Percentiles rank a stretch among this genome's conserved stretches.
Conservation (phyloP, 2,329 filamentous ascomycete genomes). For the Biscogniauxia marginata region DNA sequence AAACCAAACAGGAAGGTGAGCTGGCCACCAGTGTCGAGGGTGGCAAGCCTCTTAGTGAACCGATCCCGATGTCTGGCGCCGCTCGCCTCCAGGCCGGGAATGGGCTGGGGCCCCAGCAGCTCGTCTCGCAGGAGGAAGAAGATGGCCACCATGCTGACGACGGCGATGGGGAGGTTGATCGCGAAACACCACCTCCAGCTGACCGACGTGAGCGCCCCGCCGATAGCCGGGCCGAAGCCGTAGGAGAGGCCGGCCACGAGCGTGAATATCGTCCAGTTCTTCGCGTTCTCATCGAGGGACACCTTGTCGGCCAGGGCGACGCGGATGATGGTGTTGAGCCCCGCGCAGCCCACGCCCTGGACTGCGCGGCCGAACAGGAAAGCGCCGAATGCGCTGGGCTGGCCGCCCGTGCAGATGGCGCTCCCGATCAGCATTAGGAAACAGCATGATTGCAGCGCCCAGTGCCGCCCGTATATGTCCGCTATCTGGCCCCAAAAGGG, state of each 20-base stretch:
- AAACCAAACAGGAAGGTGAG: constrained; percentile 55
- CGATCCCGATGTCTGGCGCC: constrained; percentile 15
- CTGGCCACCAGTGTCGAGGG: constrained; percentile 56
- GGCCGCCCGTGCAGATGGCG: constrained; percentile 59
- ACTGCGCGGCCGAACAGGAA: constrained; percentile 62
- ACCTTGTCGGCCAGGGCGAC: constrained; percentile 66
- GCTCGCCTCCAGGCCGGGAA: constrained; percentile 43
- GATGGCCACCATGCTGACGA: constrained; percentile 50
- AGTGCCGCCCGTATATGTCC: constrained; percentile 64
- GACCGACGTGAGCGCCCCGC: constrained; percentile 53
- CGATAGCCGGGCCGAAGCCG: constrained; percentile 60
- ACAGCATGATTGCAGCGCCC: constrained; percentile 55
- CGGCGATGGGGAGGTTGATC: constrained; percentile 57
- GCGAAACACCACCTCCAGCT: constrained; percentile 69
- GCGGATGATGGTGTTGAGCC: constrained; percentile 58
- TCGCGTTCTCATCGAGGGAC: constrained; percentile 58
- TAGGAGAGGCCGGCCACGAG: constrained; percentile 60
- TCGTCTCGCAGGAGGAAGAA: constrained; percentile 58
- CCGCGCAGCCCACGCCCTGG: constrained; percentile 61
- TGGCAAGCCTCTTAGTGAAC: constrained; percentile 49
- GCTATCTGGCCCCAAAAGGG: constrained; percentile 64
- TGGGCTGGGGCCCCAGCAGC: constrained; percentile 52
- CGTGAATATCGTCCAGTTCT: constrained; percentile 62
- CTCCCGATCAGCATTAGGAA: constrained; percentile 59
- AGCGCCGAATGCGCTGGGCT: constrained; percentile 52